Evolutionary conservation across 371 early-diverging fungal genomes (phyloP), one percentile per base, ranked within the genome.

Genomic region (Saksenaea oblongispora): DNA sequence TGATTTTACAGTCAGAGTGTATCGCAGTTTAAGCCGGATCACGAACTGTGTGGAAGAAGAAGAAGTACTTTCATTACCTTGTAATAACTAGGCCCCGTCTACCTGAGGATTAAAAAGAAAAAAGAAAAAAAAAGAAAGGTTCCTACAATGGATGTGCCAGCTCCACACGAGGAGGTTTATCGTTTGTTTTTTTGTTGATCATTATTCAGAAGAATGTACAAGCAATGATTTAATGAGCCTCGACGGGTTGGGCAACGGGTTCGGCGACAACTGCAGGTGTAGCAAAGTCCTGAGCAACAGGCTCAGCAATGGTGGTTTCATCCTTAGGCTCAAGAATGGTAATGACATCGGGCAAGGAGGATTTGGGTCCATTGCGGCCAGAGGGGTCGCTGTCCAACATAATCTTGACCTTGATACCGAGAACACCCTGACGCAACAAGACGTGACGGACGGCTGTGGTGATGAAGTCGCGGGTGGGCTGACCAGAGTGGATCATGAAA

Each of bases 381-480:
- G 89, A 89, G 59, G 98, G 98, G 84, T 99, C 99, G 78, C 87
- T 87, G 69, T 94, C 97, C 69, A 96, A 88, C 99, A 99, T 99
- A 79, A 99, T 99, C 91, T 97, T 96, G 84, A 99, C 99, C 92
- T 99, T 98, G 85, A 99, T 94, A 85, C 99, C 99, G 64, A 99
- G 89, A 61, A 99, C 98, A 91, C 99, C 99, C 84, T 99, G 99
- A 78, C 99, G 95, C 79, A 99, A 89, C 70, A 98, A 87, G 73
- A 99, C 99, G 91, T 96, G 98, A 74, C 99, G 95, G 70, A 94
- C 93, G 64, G 99, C 98, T 58, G 88, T 87, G 86, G 97, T 98
- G 75, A 99, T 97, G 85, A 92, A 99, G 81, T 99, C 98, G 76
- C 90, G 86, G 66, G 94, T 91, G 78, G 99, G 97, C 80, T 98